phyloP scores from a whole-genome alignment of 2,329 filamentous ascomycete species.

The Fusarium sambucinum region DNA sequence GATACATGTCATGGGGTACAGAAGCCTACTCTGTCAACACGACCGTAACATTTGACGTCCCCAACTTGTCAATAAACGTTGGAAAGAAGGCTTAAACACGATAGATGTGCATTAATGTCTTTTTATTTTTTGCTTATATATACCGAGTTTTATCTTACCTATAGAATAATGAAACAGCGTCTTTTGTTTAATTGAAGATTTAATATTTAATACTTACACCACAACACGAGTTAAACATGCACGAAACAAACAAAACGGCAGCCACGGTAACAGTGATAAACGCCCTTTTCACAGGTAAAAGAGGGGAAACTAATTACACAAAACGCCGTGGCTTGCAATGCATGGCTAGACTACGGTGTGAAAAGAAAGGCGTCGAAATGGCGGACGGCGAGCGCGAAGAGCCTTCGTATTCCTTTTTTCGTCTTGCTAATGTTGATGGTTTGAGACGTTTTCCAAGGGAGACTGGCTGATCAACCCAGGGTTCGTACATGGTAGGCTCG shows the following conservation, averaged over 20 bases:
- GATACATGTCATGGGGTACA: slow-evolving; percentile 64
- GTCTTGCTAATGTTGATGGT: neutral
- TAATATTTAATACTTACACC: neutral
- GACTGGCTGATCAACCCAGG: slow-evolving; percentile 3
- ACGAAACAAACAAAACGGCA: slow-evolving; percentile 16
- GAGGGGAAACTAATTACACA: slow-evolving; percentile 8
- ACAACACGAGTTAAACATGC: neutral
- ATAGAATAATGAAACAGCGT: slow-evolving; percentile 39
- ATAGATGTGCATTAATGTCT: neutral
- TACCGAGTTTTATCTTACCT: slow-evolving; percentile 1
- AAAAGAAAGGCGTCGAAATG: neutral
- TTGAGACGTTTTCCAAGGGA: slow-evolving; percentile 1
- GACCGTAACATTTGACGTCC: slow-evolving; percentile 63
- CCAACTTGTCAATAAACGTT: slow-evolving; percentile 55
- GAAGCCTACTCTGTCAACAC: slow-evolving; percentile 60
- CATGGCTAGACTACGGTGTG: slow-evolving; percentile 19
- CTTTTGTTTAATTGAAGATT: slow-evolving; percentile 6
- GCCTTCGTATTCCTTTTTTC: slow-evolving; percentile 20
- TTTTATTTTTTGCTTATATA: slow-evolving; percentile 10
- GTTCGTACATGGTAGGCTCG: slow-evolving; percentile 2
- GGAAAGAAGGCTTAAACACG: slow-evolving; percentile 26
- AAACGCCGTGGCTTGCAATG: slow-evolving; percentile 19
- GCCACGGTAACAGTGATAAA: neutral
- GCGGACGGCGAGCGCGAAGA: slow-evolving; percentile 1
- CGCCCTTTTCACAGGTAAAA: slow-evolving; percentile 1